phyloP scores from a whole-genome alignment of 2,329 filamentous ascomycete genomes.

The Fusarium sp. region DNA sequence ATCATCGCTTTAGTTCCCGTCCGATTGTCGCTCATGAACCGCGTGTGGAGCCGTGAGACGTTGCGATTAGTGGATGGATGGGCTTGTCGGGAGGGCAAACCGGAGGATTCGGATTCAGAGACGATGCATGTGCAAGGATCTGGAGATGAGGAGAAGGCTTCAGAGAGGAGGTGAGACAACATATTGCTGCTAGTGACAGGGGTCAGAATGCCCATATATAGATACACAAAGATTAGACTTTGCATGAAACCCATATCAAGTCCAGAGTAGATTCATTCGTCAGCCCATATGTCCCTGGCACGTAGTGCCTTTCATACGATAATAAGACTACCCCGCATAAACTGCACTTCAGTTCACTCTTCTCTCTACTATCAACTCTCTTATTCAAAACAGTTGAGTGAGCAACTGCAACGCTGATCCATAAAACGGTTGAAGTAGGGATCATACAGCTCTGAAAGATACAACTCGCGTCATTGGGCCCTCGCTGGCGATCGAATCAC shows the following conservation, averaged over 20 bases:
- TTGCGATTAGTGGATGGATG: slow-evolving; percentile 57
- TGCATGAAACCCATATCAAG: background rate
- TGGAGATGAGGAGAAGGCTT: slow-evolving; percentile 44
- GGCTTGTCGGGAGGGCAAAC: slow-evolving; percentile 62
- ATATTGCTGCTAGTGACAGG: background rate
- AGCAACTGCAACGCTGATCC: background rate
- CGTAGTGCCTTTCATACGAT: background rate
- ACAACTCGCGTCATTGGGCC: background rate
- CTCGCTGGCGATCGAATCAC: background rate
- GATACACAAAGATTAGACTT: background rate
- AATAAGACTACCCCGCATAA: slow-evolving; percentile 21
- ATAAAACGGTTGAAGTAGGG: background rate
- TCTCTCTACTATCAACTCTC: background rate
- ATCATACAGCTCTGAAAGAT: background rate
- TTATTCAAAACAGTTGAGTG: background rate
- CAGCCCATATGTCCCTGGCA: slow-evolving; percentile 29
- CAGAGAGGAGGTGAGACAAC: background rate
- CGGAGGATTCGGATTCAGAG: slow-evolving; percentile 55
- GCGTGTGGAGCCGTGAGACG: slow-evolving; percentile 66
- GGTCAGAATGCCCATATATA: background rate
- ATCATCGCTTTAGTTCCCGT: slow-evolving; percentile 72
- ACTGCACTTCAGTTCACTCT: background rate
- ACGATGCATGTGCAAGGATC: slow-evolving; percentile 14
- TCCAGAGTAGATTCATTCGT: background rate
- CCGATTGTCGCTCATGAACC: slow-evolving; percentile 68